Conservation (phyloP, 176 grass and related monocot genomes). For the Raddia distichophylla region DNA sequence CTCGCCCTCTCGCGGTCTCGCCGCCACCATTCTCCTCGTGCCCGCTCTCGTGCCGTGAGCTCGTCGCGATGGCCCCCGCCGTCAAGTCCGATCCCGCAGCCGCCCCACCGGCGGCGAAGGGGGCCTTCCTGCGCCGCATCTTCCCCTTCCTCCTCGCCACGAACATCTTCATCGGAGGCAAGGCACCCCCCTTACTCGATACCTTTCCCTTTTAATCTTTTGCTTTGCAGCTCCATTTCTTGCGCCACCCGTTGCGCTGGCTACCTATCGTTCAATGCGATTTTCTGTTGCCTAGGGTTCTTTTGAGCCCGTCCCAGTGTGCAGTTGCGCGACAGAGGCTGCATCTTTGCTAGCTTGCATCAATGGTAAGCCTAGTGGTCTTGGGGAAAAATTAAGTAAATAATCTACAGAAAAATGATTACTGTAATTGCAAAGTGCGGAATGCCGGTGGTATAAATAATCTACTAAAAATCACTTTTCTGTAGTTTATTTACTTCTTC, state of each 20-base stretch:
- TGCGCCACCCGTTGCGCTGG: not conserved
- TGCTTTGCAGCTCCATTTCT: not conserved
- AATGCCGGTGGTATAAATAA: too few relatives aligned
- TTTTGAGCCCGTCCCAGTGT: not conserved
- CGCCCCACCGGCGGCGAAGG: slow-evolving; percentile 40
- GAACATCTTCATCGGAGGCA: slow-evolving; percentile 88
- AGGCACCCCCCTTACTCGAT: not conserved
- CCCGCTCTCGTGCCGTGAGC: not conserved
- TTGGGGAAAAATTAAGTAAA: not conserved
- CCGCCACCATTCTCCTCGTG: slow-evolving; percentile 1
- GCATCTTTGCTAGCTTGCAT: not conserved
- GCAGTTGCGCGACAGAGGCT: slow-evolving; percentile 2
- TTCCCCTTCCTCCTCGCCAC: slow-evolving; percentile 74
- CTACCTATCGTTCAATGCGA: slow-evolving; percentile 7
- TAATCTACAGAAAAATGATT: too few relatives aligned
- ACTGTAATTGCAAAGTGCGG: too few relatives aligned
- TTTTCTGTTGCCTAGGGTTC: not conserved
- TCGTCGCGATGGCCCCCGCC: slow-evolving; percentile 40
- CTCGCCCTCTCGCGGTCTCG: not conserved
- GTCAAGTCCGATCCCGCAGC: slow-evolving; percentile 25
- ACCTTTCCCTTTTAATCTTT: slow-evolving; percentile 1
- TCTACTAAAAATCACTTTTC: too few relatives aligned
- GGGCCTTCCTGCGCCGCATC: slow-evolving; percentile 69
- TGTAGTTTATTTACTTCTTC: too few relatives aligned
- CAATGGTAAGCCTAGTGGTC: not conserved